These are phyloP conservation scores for Hysterium pulicare DNA, from an alignment of 2,329 filamentous ascomycete species.

Conservation along the genomic window DNA sequence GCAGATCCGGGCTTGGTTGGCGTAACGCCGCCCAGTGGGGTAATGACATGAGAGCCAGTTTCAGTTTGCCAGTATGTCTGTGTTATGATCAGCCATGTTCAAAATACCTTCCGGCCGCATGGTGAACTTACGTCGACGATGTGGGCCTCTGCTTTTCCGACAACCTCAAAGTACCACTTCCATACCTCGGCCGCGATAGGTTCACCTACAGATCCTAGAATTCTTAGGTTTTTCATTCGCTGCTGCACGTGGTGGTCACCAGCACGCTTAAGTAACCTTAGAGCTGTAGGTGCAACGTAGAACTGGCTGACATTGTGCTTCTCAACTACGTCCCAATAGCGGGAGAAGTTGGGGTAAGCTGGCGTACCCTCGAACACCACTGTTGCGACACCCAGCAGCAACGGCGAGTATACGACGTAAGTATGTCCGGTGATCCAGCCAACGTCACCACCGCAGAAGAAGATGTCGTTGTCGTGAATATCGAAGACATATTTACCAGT, in stretches of 20 bases:
- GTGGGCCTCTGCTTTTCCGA: slow-evolving; percentile 90
- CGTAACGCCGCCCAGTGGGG: slow-evolving; percentile 86
- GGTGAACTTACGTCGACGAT: slow-evolving; percentile 77
- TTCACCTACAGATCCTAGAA: slow-evolving; percentile 93
- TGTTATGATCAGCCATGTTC: slow-evolving; percentile 16
- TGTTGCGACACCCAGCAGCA: slow-evolving; percentile 87
- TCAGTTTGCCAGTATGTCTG: slow-evolving; percentile 99
- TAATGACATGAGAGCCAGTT: slow-evolving; percentile 94
- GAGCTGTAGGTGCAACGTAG: slow-evolving; percentile 93
- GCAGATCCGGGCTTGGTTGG: slow-evolving; percentile 96
- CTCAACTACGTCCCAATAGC: slow-evolving; percentile 98
- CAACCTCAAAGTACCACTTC: slow-evolving; percentile 98
- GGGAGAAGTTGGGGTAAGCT: slow-evolving; percentile 94
- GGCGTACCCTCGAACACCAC: slow-evolving; percentile 98
- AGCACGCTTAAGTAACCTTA: slow-evolving; percentile 90
- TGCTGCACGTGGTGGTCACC: slow-evolving; percentile 89
- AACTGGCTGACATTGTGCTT: slow-evolving; percentile 96
- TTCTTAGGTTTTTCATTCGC: slow-evolving; percentile 82
- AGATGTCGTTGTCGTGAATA: slow-evolving; percentile 87
- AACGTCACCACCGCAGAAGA: slow-evolving; percentile 97
- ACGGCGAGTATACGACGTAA: slow-evolving; percentile 94
- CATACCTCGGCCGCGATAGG: slow-evolving; percentile 97
- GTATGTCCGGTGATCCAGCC: slow-evolving; percentile 99
- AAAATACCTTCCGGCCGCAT: background rate
- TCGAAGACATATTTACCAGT: slow-evolving; percentile 99